Evolutionary conservation across 2,329 filamentous ascomycete species (phyloP).

Genomic region (Cytospora piceicola): DNA sequence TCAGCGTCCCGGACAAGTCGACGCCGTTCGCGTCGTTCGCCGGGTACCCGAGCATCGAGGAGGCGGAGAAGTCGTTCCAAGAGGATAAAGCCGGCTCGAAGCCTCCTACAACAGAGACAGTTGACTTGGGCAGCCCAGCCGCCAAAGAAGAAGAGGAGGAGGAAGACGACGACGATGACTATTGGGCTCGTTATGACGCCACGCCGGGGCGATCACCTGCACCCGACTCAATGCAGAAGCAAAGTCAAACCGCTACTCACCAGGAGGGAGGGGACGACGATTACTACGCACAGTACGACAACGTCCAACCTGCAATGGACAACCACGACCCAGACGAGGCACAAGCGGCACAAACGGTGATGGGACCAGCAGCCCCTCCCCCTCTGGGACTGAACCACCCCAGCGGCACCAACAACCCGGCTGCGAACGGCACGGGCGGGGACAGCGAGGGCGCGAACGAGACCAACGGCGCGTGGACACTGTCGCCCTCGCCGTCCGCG

Average conservation of each 20-base stretch:
- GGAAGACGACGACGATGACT: conserved; percentile 74
- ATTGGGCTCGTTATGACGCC: conserved; percentile 79
- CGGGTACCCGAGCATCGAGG: conserved; percentile 54
- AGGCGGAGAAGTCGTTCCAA: conserved; percentile 63
- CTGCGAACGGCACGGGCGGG: conserved; percentile 26
- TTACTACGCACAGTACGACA: conserved; percentile 77
- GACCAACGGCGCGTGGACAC: conserved; percentile 48
- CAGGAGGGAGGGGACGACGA: conserved; percentile 61
- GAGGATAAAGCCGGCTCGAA: conserved; percentile 39
- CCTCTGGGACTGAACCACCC: conserved; percentile 41
- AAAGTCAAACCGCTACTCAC: conserved; percentile 37
- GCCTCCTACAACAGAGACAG: conserved; percentile 24
- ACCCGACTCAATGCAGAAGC: conserved; percentile 45
- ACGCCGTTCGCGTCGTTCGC: conserved; percentile 59
- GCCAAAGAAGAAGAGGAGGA: conserved; percentile 38
- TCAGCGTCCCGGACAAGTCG: conserved; percentile 62
- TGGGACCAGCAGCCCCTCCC: conserved; percentile 40
- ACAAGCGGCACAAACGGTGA: conserved; percentile 43
- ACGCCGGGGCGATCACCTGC: conserved; percentile 69
- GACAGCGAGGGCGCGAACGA: conserved; percentile 39
- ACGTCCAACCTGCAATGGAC: conserved; percentile 80
- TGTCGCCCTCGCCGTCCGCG: conserved; percentile 45
- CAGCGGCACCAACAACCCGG: conserved; percentile 22
- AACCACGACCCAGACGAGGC: conserved; percentile 76
- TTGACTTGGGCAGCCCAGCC: conserved; percentile 19